phyloP scores from a whole-genome alignment of 352 stramenopile genomes.

The Phytopythium vexans region DNA sequence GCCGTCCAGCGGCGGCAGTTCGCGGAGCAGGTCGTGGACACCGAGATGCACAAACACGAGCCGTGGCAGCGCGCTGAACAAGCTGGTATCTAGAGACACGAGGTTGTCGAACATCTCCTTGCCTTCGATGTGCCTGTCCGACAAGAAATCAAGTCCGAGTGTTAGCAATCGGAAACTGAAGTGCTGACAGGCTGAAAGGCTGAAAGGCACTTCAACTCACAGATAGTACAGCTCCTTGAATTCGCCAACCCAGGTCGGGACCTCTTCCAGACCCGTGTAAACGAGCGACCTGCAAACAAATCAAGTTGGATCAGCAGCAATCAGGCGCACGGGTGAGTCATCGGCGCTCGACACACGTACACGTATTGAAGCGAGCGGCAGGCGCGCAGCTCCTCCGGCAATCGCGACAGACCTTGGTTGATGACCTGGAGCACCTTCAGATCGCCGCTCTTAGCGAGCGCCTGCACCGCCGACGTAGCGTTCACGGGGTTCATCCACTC shows the following conservation, averaged over 20 bases:
- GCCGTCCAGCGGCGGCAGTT: slow-evolving; percentile 10
- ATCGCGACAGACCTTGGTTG: slow-evolving; percentile 20
- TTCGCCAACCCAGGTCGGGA: slow-evolving; percentile 10
- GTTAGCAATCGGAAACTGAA: background rate
- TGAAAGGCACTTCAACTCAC: slow-evolving; percentile 8
- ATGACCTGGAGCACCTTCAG: slow-evolving; percentile 38
- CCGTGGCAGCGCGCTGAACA: slow-evolving; percentile 22
- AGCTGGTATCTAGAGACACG: slow-evolving; percentile 2
- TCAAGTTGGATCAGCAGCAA: background rate
- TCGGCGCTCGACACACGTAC: slow-evolving; percentile 13
- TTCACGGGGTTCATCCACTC: slow-evolving; percentile 22
- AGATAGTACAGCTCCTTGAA: slow-evolving; percentile 21
- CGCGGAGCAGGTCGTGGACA: slow-evolving; percentile 6
- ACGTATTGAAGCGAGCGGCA: slow-evolving; percentile 35
- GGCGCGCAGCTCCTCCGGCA: slow-evolving; percentile 19
- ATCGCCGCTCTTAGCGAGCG: slow-evolving; percentile 20
- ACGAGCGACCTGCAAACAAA: slow-evolving; percentile 10
- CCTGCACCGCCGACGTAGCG: slow-evolving; percentile 18
- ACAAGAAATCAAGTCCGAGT: slow-evolving; percentile 12
- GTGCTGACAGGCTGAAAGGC: background rate
- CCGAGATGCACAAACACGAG: slow-evolving; percentile 13
- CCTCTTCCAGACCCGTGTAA: slow-evolving; percentile 7
- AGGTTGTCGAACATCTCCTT: slow-evolving; percentile 11
- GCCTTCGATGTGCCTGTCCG: slow-evolving; percentile 7
- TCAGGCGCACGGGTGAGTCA: background rate